Evolutionary conservation across 345 rosid genomes (phyloP), one percentile per base, ranked within the genome.

Genomic region (Lumnitzera racemosa): DNA sequence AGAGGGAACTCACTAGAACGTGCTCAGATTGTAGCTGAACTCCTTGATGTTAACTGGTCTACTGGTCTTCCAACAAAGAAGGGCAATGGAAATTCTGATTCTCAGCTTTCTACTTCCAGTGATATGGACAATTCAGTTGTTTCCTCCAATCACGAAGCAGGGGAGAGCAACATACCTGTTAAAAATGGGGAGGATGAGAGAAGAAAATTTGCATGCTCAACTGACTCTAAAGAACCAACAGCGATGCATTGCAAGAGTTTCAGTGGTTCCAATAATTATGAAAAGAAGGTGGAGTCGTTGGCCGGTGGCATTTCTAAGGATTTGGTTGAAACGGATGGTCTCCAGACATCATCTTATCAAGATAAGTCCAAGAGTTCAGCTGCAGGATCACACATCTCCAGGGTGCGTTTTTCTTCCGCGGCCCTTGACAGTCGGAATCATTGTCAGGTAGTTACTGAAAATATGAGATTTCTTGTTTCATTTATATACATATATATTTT

Each of bases 31-130:
- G 96, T 90, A 31, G 91, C 96, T 63, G 73, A 94, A 61, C 83
- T 90, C 0, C 81, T 94, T 78, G 97, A 94, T 54, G 75, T 84
- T 63, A 80, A 80, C 49, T 94, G 99, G 99, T 85, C 97, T 17
- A 94, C 98, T 13, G 80, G 73, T 76, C 75, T 89, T 11, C 68
- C 77, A 60, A 69, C 83, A n/a, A 59, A 59, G 46, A 78, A 59
- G 67, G 15, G 49, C 48, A 25, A 48, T 12, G 79, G 78, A 75
- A 78, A 65, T 55, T 47, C 56, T 47, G 57, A 47, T 61, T 47
- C 66, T 24, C 53, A 54, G 54, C 58, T 74, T 59, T 57, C 59
- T 67, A 53, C 59, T 17, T 70, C 51, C 60, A 46, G 24, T 27
- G 49, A 58, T 67, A 59, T 53, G 52, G 55, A 46, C 23, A 61